Evolutionary conservation across 2,329 filamentous ascomycete species (phyloP).

Genomic region (Paecilomyces fulvus): DNA sequence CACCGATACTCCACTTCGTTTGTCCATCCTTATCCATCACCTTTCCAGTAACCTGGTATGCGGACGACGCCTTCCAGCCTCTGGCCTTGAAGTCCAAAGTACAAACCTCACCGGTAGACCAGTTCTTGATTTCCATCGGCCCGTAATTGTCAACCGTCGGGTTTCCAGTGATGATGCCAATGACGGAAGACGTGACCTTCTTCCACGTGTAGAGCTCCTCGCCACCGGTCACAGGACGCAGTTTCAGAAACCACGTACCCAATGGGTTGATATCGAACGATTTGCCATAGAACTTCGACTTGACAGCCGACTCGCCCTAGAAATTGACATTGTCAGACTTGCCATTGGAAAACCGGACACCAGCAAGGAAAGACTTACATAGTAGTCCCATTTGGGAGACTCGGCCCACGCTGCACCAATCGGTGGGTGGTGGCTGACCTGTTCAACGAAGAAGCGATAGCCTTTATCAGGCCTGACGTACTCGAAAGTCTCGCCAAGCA

Average conservation of each 20-base stretch:
- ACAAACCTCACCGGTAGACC: constrained; percentile 88
- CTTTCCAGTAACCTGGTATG: constrained; percentile 81
- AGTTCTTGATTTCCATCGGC: constrained; percentile 94
- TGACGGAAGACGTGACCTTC: constrained; percentile 94
- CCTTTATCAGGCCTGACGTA: constrained; percentile 93
- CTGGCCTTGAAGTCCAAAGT: constrained; percentile 86
- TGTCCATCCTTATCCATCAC: constrained; percentile 71
- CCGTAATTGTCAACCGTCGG: constrained; percentile 98
- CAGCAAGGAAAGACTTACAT: constrained; percentile 33
- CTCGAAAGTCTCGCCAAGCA: constrained; percentile 93
- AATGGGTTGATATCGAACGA: constrained; percentile 96
- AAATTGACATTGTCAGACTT: constrained; percentile 9
- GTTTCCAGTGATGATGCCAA: constrained; percentile 95
- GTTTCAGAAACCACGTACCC: constrained; percentile 89
- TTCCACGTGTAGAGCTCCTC: constrained; percentile 97
- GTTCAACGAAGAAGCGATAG: constrained; percentile 96
- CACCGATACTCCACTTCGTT: constrained; percentile 81
- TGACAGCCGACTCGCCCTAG: constrained; percentile 86
- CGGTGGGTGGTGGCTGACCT: constrained; percentile 95
- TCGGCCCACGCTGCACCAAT: constrained; percentile 91
- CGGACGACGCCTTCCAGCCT: constrained; percentile 90
- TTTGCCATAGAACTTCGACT: constrained; percentile 94
- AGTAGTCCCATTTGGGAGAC: constrained; percentile 91
- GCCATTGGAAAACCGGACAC: not conserved
- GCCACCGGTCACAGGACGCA: constrained; percentile 66